Evolutionary conservation across 129 eudicot species (phyloP), one percentile per base, ranked within the genome.

Genomic region (Oenanthe sinensis): DNA sequence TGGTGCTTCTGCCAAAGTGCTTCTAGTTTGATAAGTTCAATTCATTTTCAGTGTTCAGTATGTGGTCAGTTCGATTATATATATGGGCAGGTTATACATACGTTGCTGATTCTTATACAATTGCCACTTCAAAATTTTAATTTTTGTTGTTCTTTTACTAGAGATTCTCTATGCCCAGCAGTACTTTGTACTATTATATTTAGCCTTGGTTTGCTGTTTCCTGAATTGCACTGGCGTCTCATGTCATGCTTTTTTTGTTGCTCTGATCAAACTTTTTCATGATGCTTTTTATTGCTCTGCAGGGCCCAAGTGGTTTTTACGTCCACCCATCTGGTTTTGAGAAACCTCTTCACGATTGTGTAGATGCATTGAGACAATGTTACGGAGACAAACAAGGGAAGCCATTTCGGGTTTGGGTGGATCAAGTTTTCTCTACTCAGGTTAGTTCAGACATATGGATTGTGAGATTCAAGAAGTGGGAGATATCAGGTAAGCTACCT

Each of bases 381-480:
- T 83, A 87, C 58, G 97, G 94, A 17, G 98, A 95, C 77, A 86
- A 88, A 75, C 91, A 88, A 50, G 98, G 89, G 80, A 87, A 91
- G 71, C 79, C 82, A 8, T 91, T 81, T 82, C 88, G 88, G 16
- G 90, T 91, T 76, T 95, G 98, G 98, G 94, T 91, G 71, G 98
- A 95, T 85, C 98, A 92, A 79, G 94, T 95, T 65, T 84, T 90
- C 45, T 87, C 93, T 12, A 26, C 75, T 58, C 88, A 86, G 81
- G 81, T 90, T 78, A 93, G 89, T 78, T 82, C 90, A 33, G 81
- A 91, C 79, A 82, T 89, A 12, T 95, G 96, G 98, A 77, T 91
- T 11, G 91, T 95, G 83, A 95, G 84, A 83, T 90, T 87, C 81
- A 89, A 90, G 89, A 95, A 95, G 79, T 95, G 91, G 96, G 98